phyloP scores from a whole-genome alignment of 768 basidiomycete species.

The Gloeostereum incarnatum region DNA sequence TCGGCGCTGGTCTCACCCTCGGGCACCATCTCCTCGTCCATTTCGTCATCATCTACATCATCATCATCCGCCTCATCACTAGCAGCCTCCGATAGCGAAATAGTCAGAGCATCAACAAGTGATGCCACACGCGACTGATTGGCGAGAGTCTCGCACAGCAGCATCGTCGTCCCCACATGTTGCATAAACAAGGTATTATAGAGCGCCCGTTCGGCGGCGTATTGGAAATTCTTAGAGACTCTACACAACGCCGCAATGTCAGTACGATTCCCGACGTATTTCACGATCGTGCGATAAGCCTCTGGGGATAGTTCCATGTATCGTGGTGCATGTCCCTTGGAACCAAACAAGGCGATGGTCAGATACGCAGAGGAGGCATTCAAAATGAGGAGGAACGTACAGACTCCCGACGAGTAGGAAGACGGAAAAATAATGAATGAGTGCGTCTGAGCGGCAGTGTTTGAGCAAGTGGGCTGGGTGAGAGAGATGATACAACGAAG shows the following conservation, averaged over 20 bases:
- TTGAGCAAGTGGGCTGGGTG: too few species aligned
- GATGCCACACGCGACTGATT: constrained; percentile 35
- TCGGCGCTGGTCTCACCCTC: constrained; percentile 5
- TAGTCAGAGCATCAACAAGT: constrained; percentile 45
- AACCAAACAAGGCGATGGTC: background rate
- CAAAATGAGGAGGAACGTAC: constrained; percentile 1
- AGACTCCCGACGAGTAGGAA: constrained; percentile 2
- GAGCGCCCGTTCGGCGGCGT: constrained; percentile 44
- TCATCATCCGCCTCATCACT: constrained; percentile 19
- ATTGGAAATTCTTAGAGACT: constrained; percentile 47
- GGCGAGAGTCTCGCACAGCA: constrained; percentile 38
- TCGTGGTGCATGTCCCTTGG: constrained; percentile 31
- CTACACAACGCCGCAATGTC: constrained; percentile 50
- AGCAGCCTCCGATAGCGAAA: constrained; percentile 27
- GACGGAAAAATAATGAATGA: too few species aligned
- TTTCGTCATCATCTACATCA: constrained; percentile 12
- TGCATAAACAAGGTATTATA: constrained; percentile 50
- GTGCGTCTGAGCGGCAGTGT: too few species aligned
- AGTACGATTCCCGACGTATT: constrained; percentile 36
- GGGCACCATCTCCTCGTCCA: constrained; percentile 13
- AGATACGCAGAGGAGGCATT: constrained; percentile 1
- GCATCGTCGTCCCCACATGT: constrained; percentile 25
- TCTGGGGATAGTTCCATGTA: constrained; percentile 55
- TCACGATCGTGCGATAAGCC: constrained; percentile 48
- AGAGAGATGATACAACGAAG: background rate